Conservation (phyloP, 352 stramenopile species). For the Pythium graminicola region DNA sequence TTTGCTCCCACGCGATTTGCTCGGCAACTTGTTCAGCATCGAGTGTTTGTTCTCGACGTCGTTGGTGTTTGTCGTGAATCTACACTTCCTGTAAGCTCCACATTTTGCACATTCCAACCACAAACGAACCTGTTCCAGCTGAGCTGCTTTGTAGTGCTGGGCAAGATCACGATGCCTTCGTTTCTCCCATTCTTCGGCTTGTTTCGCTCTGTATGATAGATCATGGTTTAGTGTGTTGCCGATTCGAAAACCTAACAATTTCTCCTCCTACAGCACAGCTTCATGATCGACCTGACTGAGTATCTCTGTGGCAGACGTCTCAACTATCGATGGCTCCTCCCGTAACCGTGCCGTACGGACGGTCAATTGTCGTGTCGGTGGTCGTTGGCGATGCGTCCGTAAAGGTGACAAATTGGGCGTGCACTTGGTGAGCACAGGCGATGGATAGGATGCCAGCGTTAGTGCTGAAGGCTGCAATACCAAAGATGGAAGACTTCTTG, state of each 20-base stretch:
- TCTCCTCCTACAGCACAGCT: constrained; percentile 3
- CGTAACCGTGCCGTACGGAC: not conserved
- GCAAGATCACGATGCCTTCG: not conserved
- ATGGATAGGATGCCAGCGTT: not conserved
- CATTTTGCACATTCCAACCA: too few species aligned
- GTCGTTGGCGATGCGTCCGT: constrained; percentile 6
- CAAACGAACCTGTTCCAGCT: constrained; percentile 27
- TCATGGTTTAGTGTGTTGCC: not conserved
- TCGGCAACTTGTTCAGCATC: constrained; percentile 25
- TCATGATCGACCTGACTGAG: constrained; percentile 6
- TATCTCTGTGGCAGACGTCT: not conserved
- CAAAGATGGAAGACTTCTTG: constrained; percentile 34
- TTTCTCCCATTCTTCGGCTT: constrained; percentile 9
- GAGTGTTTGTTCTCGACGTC: constrained; percentile 22
- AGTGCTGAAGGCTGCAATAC: not conserved
- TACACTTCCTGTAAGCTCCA: constrained; percentile 2
- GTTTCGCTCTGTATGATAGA: not conserved
- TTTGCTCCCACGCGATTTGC: constrained; percentile 34
- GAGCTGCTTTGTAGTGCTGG: constrained; percentile 22
- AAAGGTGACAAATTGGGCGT: constrained; percentile 14
- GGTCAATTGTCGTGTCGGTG: constrained; percentile 5
- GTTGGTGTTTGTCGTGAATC: constrained; percentile 23
- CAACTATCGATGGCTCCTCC: not conserved
- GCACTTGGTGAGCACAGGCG: constrained; percentile 14
- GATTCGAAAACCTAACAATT: not conserved